Evolutionary conservation across 2,329 filamentous ascomycete genomes (phyloP).

Genomic region (Simplicillium aogashimaense): DNA sequence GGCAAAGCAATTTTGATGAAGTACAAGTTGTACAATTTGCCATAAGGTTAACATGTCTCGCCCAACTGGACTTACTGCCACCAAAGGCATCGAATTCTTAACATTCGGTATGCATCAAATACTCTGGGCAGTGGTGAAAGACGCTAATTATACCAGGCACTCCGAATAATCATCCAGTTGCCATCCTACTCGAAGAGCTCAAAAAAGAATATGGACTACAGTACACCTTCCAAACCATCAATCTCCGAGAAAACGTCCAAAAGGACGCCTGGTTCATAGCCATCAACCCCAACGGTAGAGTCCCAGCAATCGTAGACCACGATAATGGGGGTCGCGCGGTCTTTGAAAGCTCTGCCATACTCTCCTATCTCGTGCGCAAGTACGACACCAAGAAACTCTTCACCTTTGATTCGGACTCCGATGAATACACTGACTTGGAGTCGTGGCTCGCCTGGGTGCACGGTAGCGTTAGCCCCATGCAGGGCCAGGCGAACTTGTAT

Average conservation of each 20-base stretch:
- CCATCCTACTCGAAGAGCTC: conserved; percentile 43
- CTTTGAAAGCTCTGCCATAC: conserved; percentile 67
- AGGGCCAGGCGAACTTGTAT: conserved; percentile 71
- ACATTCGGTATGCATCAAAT: too few relatives aligned
- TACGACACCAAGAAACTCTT: conserved; percentile 52
- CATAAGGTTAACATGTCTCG: too few relatives aligned
- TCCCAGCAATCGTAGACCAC: conserved; percentile 14
- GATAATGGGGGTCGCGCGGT: conserved; percentile 33
- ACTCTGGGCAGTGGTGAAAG: too few relatives aligned
- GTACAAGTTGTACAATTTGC: too few relatives aligned
- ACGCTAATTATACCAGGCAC: too few relatives aligned
- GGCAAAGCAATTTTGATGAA: too few relatives aligned
- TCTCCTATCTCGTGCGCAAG: conserved; percentile 61
- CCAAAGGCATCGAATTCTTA: too few relatives aligned
- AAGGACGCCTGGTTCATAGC: conserved; percentile 59
- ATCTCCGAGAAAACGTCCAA: conserved; percentile 53
- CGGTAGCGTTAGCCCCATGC: conserved; percentile 62
- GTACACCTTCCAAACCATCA: conserved; percentile 48
- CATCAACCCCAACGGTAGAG: conserved; percentile 54
- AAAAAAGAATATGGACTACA: conserved; percentile 53
- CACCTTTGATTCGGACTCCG: conserved; percentile 25
- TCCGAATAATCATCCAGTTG: too few relatives aligned
- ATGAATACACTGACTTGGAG: conserved; percentile 23
- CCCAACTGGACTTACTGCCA: too few relatives aligned
- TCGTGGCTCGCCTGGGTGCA: conserved; percentile 61